A percentile compares a stretch with the other conserved stretches of the same genome.
These are phyloP conservation scores for Fagopyrum homotropicum DNA, from an alignment of 148 eudicot species.

Conservation along the genomic window DNA sequence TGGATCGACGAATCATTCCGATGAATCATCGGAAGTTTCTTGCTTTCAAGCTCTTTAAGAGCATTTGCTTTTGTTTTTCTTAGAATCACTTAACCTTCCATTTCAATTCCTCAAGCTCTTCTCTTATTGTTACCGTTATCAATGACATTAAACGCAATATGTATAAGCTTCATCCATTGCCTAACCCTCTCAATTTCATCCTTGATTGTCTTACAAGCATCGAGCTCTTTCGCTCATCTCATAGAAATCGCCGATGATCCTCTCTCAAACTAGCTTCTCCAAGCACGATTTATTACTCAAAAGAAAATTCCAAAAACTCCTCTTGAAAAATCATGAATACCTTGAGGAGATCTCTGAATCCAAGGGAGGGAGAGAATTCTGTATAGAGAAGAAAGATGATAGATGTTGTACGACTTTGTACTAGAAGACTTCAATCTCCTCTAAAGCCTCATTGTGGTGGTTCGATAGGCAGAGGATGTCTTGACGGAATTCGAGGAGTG, in stretches of 20 bases:
- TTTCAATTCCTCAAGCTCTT: neutral
- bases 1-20: no score
- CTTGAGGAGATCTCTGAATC: constrained; percentile 52
- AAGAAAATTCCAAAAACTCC: constrained; percentile 37
- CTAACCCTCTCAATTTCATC: constrained; percentile 76
- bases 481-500: constrained; percentile 1
- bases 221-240: constrained; percentile 70
- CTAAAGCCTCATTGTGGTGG: neutral
- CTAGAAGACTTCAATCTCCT: constrained; percentile 5
- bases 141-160: constrained; percentile 30
- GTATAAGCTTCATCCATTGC: constrained; percentile 67
- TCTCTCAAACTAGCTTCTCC: constrained; percentile 47
- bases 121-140: neutral
- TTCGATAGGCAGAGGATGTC: neutral
- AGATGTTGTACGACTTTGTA: neutral
- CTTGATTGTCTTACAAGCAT: constrained; percentile 71
- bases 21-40: no score
- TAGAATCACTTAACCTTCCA: no score
- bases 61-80: no score
- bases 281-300: constrained; percentile 27
- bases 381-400: neutral
- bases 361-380: constrained; percentile 56
- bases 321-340: constrained; percentile 59
- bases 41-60: no score
- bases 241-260: constrained; percentile 42